A percentile compares a stretch with the other conserved stretches of the same genome.
Conservation (phyloP, 2,329 filamentous ascomycete species). For the Chrysoporthe puriensis region DNA sequence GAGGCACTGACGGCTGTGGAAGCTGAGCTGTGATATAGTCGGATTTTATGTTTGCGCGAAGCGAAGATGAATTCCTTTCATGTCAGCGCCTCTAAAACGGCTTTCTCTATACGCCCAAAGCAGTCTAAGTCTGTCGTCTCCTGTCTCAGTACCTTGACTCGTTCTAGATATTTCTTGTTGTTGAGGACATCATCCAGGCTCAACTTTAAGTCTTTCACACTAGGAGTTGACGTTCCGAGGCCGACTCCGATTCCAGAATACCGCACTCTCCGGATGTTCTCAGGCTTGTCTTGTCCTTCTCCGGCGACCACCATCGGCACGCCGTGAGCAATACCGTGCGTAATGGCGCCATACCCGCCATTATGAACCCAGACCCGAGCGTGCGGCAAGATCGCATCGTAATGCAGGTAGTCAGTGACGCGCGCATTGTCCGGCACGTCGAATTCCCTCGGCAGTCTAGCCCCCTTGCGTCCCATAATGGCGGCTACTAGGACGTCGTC, state of each 20-base stretch:
- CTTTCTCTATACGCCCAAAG: slow-evolving; percentile 36
- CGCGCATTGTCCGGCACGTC: slow-evolving; percentile 37
- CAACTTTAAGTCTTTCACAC: slow-evolving; percentile 33
- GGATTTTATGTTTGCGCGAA: not conserved
- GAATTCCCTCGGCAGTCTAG: slow-evolving; percentile 31
- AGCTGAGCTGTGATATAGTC: slow-evolving; percentile 8
- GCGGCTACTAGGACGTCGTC: slow-evolving; percentile 39
- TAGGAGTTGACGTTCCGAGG: slow-evolving; percentile 35
- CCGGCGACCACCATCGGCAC: slow-evolving; percentile 46
- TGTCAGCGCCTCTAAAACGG: slow-evolving; percentile 7
- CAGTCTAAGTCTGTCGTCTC: slow-evolving; percentile 38
- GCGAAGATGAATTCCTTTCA: not conserved
- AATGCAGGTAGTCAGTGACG: slow-evolving; percentile 43
- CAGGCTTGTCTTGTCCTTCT: slow-evolving; percentile 47
- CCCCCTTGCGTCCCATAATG: slow-evolving; percentile 42
- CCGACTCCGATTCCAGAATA: slow-evolving; percentile 42
- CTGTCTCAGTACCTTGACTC: slow-evolving; percentile 34
- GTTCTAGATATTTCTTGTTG: slow-evolving; percentile 31
- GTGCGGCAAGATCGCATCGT: slow-evolving; percentile 43
- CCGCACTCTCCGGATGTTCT: slow-evolving; percentile 41
- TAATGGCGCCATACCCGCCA: slow-evolving; percentile 46
- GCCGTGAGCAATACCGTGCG: slow-evolving; percentile 45
- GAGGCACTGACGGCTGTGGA: slow-evolving; percentile 19
- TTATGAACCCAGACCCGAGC: slow-evolving; percentile 46
- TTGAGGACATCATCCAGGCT: slow-evolving; percentile 38